Percentiles rank a stretch among this genome's conserved stretches.
These are phyloP conservation scores for Oenanthe javanica DNA, from an alignment of 140 eudicot genomes.

Conservation along the genomic window DNA sequence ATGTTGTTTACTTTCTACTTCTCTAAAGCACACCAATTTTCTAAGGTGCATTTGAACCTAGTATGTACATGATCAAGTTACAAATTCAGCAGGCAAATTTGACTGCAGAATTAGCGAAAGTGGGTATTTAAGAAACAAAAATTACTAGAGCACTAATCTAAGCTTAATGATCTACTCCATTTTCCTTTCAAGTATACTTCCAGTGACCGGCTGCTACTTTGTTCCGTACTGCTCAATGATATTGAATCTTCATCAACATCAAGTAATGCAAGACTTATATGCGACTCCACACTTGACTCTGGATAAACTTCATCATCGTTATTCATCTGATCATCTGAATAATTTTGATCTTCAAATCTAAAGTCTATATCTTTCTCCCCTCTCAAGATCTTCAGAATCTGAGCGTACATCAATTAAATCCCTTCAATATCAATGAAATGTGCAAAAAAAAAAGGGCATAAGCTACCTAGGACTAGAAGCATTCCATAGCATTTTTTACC, in stretches of 20 bases:
- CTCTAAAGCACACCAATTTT: background rate
- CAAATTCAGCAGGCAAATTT: background rate
- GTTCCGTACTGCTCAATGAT: constrained; percentile 57
- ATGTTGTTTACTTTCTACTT: background rate
- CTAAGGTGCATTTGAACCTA: background rate
- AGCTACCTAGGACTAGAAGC: background rate
- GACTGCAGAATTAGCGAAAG: background rate
- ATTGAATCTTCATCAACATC: constrained; percentile 56
- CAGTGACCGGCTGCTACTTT: constrained; percentile 41
- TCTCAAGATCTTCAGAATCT: constrained; percentile 38
- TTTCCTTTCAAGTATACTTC: constrained; percentile 72
- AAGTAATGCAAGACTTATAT: constrained; percentile 70
- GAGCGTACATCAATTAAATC: background rate
- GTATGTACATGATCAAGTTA: constrained; percentile 5
- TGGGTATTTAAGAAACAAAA: background rate
- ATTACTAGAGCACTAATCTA: constrained; percentile 22
- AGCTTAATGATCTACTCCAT: constrained; percentile 65
- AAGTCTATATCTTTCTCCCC: constrained; percentile 51
- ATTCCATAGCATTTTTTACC: constrained; percentile 24
- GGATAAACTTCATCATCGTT: constrained; percentile 90
- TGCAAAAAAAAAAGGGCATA: background rate
- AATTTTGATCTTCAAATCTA: constrained; percentile 16
- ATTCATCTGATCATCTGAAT: constrained; percentile 20
- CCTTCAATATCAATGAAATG: background rate
- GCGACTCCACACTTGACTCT: constrained; percentile 67